Conservation (phyloP, 495 filamentous ascomycete species). For the Chaetomidium leptoderma region DNA sequence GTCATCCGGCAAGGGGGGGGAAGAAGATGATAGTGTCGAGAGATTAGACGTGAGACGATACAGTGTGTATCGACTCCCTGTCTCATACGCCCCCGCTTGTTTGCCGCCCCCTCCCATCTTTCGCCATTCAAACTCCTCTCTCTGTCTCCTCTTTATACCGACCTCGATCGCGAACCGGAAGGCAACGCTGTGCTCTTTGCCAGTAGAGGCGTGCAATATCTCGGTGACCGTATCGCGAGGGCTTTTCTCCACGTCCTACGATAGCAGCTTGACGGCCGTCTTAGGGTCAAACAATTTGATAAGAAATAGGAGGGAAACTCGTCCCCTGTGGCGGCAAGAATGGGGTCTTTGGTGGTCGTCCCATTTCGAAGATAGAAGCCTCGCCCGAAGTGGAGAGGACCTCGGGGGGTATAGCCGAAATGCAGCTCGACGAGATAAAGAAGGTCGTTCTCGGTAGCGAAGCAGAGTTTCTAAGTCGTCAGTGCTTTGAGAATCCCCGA, state of each 20-base stretch:
- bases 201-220: background rate
- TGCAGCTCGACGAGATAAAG: constrained; percentile 6
- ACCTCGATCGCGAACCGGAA: constrained; percentile 13
- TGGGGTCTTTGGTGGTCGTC: background rate
- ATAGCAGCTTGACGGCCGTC: constrained; percentile 2
- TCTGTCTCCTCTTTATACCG: background rate
- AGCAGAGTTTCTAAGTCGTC: background rate
- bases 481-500: constrained; percentile 1
- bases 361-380: constrained; percentile 12
- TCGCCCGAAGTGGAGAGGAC: constrained; percentile 7
- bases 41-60: background rate
- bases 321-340: constrained; percentile 16
- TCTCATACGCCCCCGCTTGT: background rate
- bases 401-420: background rate
- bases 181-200: background rate
- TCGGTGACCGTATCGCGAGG: constrained; percentile 2
- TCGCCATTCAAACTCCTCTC: constrained; percentile 22
- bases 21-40: background rate
- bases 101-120: constrained; percentile 8
- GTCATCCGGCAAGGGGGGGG: background rate
- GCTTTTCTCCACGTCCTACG: background rate
- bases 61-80: background rate
- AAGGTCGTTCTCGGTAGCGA: background rate
- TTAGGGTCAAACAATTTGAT: background rate
- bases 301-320: background rate